Conservation (phyloP, 257 asterid genomes). For the Ehretia macrophylla region DNA sequence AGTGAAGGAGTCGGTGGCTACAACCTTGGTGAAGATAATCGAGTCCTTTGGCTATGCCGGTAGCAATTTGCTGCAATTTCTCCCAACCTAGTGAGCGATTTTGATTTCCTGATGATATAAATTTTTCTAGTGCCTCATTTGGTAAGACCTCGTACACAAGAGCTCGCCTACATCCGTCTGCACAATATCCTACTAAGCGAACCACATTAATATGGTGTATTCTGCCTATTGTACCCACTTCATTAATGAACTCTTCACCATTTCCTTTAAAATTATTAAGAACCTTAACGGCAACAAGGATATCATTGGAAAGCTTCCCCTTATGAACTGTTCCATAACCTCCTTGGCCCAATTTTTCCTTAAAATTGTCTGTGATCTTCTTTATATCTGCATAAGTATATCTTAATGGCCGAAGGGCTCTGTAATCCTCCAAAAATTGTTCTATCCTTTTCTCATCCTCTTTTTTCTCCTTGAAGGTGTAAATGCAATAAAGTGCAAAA, state of each 20-base stretch:
- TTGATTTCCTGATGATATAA: conserved; percentile 19
- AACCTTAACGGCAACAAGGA: conserved; percentile 34
- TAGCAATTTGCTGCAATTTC: conserved; percentile 17
- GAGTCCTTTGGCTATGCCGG: conserved; percentile 32
- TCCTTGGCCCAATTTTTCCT: conserved; percentile 37
- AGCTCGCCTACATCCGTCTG: conserved; percentile 33
- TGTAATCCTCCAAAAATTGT: conserved; percentile 13
- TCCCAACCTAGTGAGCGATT: conserved; percentile 9
- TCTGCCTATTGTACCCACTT: conserved; percentile 36
- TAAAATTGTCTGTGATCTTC: conserved; percentile 30
- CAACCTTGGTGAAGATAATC: conserved; percentile 27
- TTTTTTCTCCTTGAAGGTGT: conserved; percentile 6
- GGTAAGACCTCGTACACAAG: conserved; percentile 36
- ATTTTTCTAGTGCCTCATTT: conserved; percentile 32
- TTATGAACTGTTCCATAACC: conserved; percentile 38
- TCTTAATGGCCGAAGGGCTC: conserved; percentile 28
- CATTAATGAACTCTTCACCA: conserved; percentile 44
- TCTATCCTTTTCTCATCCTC: conserved; percentile 6
- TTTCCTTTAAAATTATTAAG: conserved; percentile 23
- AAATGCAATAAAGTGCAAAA: not conserved
- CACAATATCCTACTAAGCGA: conserved; percentile 38
- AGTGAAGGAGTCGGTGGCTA: conserved; percentile 11
- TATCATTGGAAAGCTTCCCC: conserved; percentile 32
- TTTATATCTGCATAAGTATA: conserved; percentile 38
- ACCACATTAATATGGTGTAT: conserved; percentile 33